A percentile compares a stretch with the other conserved stretches of the same genome.
Evolutionary conservation across 2,329 filamentous ascomycete species (phyloP).

Genomic region (Phaeoacremonium minimum): DNA sequence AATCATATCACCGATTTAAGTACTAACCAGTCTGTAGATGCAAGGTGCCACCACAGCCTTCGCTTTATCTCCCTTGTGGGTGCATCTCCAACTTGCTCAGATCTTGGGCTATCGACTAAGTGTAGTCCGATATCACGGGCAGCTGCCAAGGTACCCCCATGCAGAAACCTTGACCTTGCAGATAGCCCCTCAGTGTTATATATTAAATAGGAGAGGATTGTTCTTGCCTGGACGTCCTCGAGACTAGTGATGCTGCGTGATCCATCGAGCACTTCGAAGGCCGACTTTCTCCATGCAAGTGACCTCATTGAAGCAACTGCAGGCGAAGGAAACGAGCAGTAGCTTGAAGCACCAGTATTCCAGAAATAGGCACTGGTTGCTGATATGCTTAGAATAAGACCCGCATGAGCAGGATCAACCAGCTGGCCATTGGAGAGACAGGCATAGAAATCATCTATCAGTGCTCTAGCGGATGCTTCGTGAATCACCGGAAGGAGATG

Average conservation of each 20-base stretch:
- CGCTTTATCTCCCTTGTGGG: slow-evolving; percentile 29
- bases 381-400: slow-evolving; percentile 20
- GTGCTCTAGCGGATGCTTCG: slow-evolving; percentile 12
- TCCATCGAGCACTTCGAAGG: slow-evolving; percentile 28
- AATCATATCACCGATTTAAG: not conserved
- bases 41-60: slow-evolving; percentile 39
- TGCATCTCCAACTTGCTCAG: slow-evolving; percentile 14
- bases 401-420: slow-evolving; percentile 13
- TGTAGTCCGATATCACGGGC: slow-evolving; percentile 31
- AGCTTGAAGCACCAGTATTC: slow-evolving; percentile 2
- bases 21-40: slow-evolving; percentile 29
- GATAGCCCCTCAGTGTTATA: slow-evolving; percentile 33
- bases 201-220: slow-evolving; percentile 30
- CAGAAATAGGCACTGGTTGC: slow-evolving; percentile 23
- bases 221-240: slow-evolving; percentile 29
- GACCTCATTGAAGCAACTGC: slow-evolving; percentile 11
- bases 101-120: slow-evolving; percentile 28
- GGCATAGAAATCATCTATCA: slow-evolving; percentile 14
- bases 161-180: slow-evolving; percentile 22
- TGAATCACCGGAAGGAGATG: slow-evolving; percentile 20
- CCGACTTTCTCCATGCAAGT: slow-evolving; percentile 24
- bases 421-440: slow-evolving; percentile 7
- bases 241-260: slow-evolving; percentile 23
- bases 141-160: slow-evolving; percentile 20
- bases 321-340: slow-evolving; percentile 10